Conservation (phyloP, 495 filamentous ascomycete species). For the Chaetomium fimeti region DNA sequence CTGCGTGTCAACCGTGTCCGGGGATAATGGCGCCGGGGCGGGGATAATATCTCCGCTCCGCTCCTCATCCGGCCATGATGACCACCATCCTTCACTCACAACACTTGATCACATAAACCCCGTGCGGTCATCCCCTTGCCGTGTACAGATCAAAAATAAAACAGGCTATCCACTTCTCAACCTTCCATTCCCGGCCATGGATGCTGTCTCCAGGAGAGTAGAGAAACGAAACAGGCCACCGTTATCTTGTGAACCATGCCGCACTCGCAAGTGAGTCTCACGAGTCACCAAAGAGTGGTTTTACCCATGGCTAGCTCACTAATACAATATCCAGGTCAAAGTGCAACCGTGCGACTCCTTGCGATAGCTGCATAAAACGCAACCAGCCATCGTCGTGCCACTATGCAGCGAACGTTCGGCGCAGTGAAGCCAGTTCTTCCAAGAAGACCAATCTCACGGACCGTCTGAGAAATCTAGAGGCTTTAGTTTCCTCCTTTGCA, state of each 20-base stretch:
- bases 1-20: too few species aligned
- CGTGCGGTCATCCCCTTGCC: not conserved
- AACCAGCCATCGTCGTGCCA: constrained; percentile 3
- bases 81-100: not conserved
- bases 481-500: not conserved
- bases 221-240: constrained; percentile 8
- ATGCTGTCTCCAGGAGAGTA: not conserved
- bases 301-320: not conserved
- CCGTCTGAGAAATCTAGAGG: not conserved
- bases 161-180: too few species aligned
- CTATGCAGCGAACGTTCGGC: constrained; percentile 4
- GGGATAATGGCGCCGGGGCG: not conserved
- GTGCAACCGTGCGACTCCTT: constrained; percentile 7
- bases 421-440: not conserved
- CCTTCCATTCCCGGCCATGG: not conserved
- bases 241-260: constrained; percentile 9
- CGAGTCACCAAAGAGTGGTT: too few species aligned
- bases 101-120: not conserved
- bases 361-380: not conserved
- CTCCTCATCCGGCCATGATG: not conserved
- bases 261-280: constrained; percentile 6
- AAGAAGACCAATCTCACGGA: not conserved
- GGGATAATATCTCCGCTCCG: constrained; percentile 2
- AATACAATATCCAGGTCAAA: not conserved
- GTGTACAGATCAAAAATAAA: not conserved